These are phyloP conservation scores for Trametes cingulata DNA, from an alignment of 768 basidiomycete genomes.

Conservation along the genomic window DNA sequence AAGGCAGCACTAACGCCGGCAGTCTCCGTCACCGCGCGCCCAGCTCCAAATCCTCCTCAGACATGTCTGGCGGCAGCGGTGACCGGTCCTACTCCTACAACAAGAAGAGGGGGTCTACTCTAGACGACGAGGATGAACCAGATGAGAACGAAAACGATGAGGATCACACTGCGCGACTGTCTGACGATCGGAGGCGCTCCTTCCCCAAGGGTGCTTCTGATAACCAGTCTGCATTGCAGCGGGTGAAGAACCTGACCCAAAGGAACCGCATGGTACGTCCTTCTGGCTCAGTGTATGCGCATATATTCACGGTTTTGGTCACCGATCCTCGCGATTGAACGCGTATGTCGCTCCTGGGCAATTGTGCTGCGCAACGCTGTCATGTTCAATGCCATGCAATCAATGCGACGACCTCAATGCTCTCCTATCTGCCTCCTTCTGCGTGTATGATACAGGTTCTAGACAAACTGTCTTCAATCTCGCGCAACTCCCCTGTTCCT, in stretches of 20 bases:
- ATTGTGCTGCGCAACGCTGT: neutral
- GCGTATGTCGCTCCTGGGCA: neutral
- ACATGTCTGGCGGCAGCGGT: slow-evolving; percentile 44
- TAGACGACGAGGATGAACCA: slow-evolving; percentile 51
- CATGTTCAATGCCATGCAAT: slow-evolving; percentile 15
- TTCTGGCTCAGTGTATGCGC: slow-evolving; percentile 13
- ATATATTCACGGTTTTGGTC: slow-evolving; percentile 7
- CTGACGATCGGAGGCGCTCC: slow-evolving; percentile 33
- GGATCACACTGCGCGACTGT: slow-evolving; percentile 58
- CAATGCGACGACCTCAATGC: too few relatives aligned
- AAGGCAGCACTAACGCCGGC: slow-evolving; percentile 44
- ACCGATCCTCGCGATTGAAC: slow-evolving; percentile 1
- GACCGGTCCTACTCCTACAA: slow-evolving; percentile 34
- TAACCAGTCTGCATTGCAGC: slow-evolving; percentile 60
- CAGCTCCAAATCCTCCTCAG: slow-evolving; percentile 30
- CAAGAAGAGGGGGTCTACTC: slow-evolving; percentile 28
- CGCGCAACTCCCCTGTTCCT: slow-evolving; percentile 58
- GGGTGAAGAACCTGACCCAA: slow-evolving; percentile 69
- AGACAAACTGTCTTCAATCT: slow-evolving; percentile 64
- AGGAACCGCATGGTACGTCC: slow-evolving; percentile 69
- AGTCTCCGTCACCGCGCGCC: slow-evolving; percentile 40
- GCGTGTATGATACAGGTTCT: slow-evolving; percentile 47
- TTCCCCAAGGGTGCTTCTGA: slow-evolving; percentile 36
- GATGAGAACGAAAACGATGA: slow-evolving; percentile 56
- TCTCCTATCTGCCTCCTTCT: slow-evolving; percentile 6